Evolutionary conservation across 306 rosid species (phyloP).

Genomic region (Fragaria iinumae): DNA sequence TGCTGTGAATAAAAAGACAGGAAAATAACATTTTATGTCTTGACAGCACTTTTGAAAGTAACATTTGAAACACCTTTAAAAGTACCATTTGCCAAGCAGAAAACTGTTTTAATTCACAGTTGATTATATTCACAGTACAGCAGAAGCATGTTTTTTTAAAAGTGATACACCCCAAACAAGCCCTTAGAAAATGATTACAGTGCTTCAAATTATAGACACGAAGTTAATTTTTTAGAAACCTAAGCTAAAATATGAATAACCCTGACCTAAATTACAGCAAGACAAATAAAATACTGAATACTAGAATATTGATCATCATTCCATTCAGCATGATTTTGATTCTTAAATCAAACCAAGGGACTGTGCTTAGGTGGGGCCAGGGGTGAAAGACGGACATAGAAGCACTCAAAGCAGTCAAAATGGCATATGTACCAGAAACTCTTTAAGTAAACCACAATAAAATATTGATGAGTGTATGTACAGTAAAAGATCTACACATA

Average conservation of each 20-base stretch:
- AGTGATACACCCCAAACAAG: too few relatives aligned
- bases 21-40: too few relatives aligned
- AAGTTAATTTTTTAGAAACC: background rate
- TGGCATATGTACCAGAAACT: background rate
- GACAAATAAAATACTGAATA: background rate
- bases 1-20: too few relatives aligned
- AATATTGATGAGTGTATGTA: background rate
- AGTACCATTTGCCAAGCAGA: too few relatives aligned
- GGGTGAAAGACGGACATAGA: background rate
- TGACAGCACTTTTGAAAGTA: too few relatives aligned
- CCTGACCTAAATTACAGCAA: background rate
- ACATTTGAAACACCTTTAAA: too few relatives aligned
- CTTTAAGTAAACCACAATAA: background rate
- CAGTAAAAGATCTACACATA: conserved; percentile 31
- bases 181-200: background rate
- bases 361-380: background rate
- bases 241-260: background rate
- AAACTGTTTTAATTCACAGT: too few relatives aligned
- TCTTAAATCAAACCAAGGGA: background rate
- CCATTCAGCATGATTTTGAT: background rate
- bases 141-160: too few relatives aligned
- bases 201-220: background rate
- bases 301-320: background rate
- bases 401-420: background rate
- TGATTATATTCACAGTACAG: too few relatives aligned